Evolutionary conservation across 352 stramenopile genomes (phyloP), one percentile per base, ranked within the genome.

Genomic region (Phytophthora lateralis): DNA sequence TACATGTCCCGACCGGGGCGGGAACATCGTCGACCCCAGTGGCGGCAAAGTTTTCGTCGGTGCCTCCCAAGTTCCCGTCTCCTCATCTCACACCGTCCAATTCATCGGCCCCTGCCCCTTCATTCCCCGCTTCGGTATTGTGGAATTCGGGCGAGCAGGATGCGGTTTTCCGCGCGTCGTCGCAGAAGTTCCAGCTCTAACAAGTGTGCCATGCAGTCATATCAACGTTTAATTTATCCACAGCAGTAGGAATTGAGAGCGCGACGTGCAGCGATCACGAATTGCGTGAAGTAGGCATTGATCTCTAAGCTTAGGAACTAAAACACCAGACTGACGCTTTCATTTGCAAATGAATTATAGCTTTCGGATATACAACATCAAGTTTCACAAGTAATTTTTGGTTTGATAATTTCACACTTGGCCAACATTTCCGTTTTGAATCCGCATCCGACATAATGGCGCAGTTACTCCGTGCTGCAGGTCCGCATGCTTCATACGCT

Each of bases 41-140:
- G 8, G 59, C 41, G 32, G 63, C 51, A 2, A 42, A 41, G 14
- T 21, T 29, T 8, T 27, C 42, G 14, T 26, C 47, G 2, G 8
- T 60, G 12, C 56, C 66, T 42, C 64, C 60, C 32, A 77, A 82
- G 43, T 71, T 75, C 34, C 70, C 71, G 17, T 76, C 75, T 6
- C 72, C 75, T 8, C 66, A 77, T 24, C 66, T 82, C 21, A 83
- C 76, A 15, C 73, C 76, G 8, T 68, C 76, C 30, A 89, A 74
- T 46, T 72, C 66, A 18, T 75, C 69, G 2, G 50, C 63, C 0
- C 62, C 49, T 14, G 62, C 65, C n/a, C 55, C 75, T 3, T 53
- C 63, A n/a, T 89, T 89, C 45, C 76, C 76, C 0, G 73, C 70
- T 7, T 89, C 76, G 1, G 60, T 87, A 34, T 51, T 89, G 12